A percentile compares a stretch with the other conserved stretches of the same genome.
Conservation (phyloP, 2,329 filamentous ascomycete species). For the Lecanicillium sp. region DNA sequence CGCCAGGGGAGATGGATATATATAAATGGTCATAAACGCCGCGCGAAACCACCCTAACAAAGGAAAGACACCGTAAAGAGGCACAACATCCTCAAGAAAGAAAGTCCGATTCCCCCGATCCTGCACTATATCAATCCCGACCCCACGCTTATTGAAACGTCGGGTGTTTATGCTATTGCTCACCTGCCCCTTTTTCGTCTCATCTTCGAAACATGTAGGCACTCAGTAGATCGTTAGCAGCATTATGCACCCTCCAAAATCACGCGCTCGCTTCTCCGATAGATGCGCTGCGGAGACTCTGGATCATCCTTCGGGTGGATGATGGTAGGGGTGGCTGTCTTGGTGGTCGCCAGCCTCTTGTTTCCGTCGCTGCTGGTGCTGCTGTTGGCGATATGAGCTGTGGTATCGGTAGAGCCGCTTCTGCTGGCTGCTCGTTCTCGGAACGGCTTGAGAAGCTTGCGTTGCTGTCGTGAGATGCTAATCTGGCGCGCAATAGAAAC, state of each 20-base stretch:
- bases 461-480: conserved; percentile 54
- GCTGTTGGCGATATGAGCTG: too few relatives aligned
- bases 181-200: conserved; percentile 2
- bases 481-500: conserved; percentile 62
- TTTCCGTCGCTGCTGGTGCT: conserved; percentile 11
- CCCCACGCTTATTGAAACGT: neutral
- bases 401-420: conserved; percentile 9
- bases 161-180: conserved; percentile 1
- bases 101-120: too few relatives aligned
- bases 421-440: conserved; percentile 19
- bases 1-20: too few relatives aligned
- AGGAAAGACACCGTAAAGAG: too few relatives aligned
- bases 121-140: too few relatives aligned
- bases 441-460: conserved; percentile 49
- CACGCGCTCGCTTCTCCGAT: conserved; percentile 45
- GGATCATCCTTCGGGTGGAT: conserved; percentile 27
- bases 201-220: conserved; percentile 6
- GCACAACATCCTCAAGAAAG: too few relatives aligned
- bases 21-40: too few relatives aligned
- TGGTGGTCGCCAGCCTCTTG: conserved; percentile 26
- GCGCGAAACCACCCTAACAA: too few relatives aligned
- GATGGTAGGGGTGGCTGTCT: conserved; percentile 36
- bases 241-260: conserved; percentile 37
- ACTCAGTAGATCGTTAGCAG: neutral
- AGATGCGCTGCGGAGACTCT: conserved; percentile 24